Conservation (phyloP, 257 asterid genomes). For the Pogostemon cablin region DNA sequence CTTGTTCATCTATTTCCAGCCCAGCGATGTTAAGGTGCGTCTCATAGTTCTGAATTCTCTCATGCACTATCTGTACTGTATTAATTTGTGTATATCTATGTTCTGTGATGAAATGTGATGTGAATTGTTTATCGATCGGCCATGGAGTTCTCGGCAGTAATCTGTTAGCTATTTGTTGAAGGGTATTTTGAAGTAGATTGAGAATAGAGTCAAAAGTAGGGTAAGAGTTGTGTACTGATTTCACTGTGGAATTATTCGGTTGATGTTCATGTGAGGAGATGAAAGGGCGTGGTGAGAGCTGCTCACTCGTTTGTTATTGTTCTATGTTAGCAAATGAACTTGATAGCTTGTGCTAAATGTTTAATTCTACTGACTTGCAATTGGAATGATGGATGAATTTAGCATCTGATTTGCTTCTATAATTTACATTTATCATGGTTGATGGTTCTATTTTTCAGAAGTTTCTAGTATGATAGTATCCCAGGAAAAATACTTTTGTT, state of each 20-base stretch:
- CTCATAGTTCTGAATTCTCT: neutral
- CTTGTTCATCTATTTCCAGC: constrained; percentile 82
- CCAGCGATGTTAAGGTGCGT: constrained; percentile 80
- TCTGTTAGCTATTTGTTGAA: neutral
- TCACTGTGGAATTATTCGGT: neutral
- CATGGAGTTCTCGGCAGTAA: constrained; percentile 6
- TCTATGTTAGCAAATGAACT: constrained; percentile 6
- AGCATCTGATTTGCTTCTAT: neutral
- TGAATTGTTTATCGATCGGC: neutral
- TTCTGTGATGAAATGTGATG: neutral
- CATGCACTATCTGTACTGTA: neutral
- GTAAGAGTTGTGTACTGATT: neutral
- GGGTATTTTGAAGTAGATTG: constrained; percentile 19
- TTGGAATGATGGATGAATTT: neutral
- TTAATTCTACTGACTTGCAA: neutral
- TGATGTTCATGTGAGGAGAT: constrained; percentile 7
- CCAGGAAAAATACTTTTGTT: neutral
- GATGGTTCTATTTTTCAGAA: neutral
- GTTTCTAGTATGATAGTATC: neutral
- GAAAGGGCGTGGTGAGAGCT: neutral
- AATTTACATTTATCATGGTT: neutral
- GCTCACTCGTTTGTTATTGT: neutral
- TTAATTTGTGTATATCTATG: neutral
- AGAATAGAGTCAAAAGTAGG: constrained; percentile 2
- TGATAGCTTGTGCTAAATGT: constrained; percentile 6